These are phyloP conservation scores for Chaetomium sp. DNA, from an alignment of 2,329 filamentous ascomycete genomes.

Conservation along the genomic window DNA sequence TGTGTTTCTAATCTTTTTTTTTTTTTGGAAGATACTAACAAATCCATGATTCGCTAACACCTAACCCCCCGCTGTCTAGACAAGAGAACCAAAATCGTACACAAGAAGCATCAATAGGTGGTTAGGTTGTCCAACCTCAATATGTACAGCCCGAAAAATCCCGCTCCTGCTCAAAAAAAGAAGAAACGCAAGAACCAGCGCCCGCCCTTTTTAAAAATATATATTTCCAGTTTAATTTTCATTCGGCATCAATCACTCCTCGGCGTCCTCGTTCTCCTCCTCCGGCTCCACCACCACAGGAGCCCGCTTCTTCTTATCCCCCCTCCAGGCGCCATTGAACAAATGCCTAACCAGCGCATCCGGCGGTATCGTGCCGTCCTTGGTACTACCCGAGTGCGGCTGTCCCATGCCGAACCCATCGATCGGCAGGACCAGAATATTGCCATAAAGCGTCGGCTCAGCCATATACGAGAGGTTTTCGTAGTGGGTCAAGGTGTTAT, in stretches of 20 bases:
- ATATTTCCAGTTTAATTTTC: not conserved
- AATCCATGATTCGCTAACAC: too few species aligned
- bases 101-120: too few species aligned
- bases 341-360: slow-evolving; percentile 16
- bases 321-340: slow-evolving; percentile 15
- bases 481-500: slow-evolving; percentile 14
- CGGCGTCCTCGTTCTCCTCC: not conserved
- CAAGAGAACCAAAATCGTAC: too few species aligned
- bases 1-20: too few species aligned
- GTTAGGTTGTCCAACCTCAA: too few species aligned
- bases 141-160: too few species aligned
- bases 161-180: too few species aligned
- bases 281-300: too few species aligned
- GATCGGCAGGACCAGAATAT: slow-evolving; percentile 17
- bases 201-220: not conserved
- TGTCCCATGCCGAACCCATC: slow-evolving; percentile 20
- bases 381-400: slow-evolving; percentile 16
- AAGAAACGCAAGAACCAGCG: too few species aligned
- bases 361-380: slow-evolving; percentile 11
- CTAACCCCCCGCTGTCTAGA: too few species aligned
- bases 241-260: not conserved
- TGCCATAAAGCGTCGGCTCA: slow-evolving; percentile 11
- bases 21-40: too few species aligned
- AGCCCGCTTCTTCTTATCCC: not conserved
- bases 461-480: slow-evolving; percentile 15